Percentiles rank a stretch among this genome's conserved stretches.
Evolutionary conservation across 1,284 basidiomycete species (phyloP).

Genomic region (Irpex lacteus): DNA sequence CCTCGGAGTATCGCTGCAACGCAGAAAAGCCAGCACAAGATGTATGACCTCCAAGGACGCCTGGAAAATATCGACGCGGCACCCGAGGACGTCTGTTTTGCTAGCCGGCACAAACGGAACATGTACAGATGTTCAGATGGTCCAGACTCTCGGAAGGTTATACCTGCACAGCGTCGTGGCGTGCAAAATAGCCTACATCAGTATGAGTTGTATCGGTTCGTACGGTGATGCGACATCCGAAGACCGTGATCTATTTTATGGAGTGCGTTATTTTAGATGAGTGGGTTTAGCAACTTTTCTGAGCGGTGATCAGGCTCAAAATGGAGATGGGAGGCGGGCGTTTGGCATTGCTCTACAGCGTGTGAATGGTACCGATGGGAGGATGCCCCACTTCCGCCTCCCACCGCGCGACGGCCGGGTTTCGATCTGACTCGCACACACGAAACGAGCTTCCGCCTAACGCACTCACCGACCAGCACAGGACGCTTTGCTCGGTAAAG

Average conservation of each 20-base stretch:
- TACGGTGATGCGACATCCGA: conserved; percentile 1
- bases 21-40: neutral
- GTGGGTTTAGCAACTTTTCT: neutral
- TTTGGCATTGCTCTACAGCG: neutral
- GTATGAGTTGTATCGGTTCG: neutral
- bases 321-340: neutral
- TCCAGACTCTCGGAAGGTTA: neutral
- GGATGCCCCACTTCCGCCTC: neutral
- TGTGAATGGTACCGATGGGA: neutral
- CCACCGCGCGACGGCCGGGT: neutral
- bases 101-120: neutral
- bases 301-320: neutral
- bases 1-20: neutral
- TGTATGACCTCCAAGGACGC: neutral
- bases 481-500: neutral
- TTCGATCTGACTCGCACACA: neutral
- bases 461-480: neutral
- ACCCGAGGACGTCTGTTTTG: neutral
- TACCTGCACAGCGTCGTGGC: neutral
- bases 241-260: neutral
- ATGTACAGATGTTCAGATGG: neutral
- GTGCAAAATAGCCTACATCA: neutral
- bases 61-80: neutral
- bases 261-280: neutral
- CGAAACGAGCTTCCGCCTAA: neutral